Evolutionary conservation across 495 filamentous ascomycete species (phyloP), one percentile per base, ranked within the genome.

Genomic region (Daldinia vernicosa): DNA sequence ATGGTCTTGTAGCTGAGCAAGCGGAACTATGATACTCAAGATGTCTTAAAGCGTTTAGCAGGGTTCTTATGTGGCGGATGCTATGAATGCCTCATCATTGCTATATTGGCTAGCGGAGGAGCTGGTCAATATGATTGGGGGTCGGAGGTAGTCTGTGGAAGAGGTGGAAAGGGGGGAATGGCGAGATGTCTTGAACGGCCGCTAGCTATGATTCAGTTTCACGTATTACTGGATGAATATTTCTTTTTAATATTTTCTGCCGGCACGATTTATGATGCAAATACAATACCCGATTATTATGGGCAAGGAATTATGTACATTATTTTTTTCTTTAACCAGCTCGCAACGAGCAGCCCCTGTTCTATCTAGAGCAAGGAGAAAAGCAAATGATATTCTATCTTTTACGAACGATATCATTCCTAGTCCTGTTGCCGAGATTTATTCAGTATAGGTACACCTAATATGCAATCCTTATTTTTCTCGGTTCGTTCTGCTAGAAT

Each of bases 231-330:
- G 65, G 65, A 58, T 65, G 70, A 61, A 61, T 51, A 19, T 57
- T 47, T 60, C 27, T 54, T 67, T 72, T 58, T 17, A 54, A 63
- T 67, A 56, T 56, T 57, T 57, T 32, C 33, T 53, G 14, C 65
- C 60, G 40, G 37, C 65, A 72, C 55, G 70, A 72, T 69, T 72
- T 69, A 72, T 55, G 70, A 72, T 63, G 52, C 53, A 60, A 60
- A 67, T 63, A 47, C 59, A 60, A 65, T 63, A 62, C 65, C 65
- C 61, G 26, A 50, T 40, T 17, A 53, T 69, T 61, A 40, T 60
- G 59, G 66, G 61, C 35, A 50, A 32, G 51, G 54, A 45, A 58
- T 45, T 66, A 39, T 72, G 70, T 72, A 72, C 65, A 72, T 66
- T 72, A 69, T 7, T 51, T 64, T 27, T 47, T 40, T 27, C 39